Conservation (phyloP, 176 grass and related monocot species). For the Oryza australiensis region DNA sequence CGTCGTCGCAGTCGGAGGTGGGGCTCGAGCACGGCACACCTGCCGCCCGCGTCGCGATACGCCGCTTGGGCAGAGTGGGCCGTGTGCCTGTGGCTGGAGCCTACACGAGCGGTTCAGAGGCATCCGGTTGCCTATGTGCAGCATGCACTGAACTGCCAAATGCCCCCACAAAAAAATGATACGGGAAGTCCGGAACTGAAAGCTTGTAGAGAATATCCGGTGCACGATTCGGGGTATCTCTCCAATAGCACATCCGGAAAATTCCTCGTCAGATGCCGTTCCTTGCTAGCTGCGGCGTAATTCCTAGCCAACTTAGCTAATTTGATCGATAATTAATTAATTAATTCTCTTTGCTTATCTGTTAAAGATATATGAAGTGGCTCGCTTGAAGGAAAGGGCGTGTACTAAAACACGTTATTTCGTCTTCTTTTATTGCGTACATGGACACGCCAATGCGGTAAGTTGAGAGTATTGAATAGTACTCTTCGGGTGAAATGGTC, state of each 20-base stretch:
- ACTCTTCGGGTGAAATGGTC: not conserved
- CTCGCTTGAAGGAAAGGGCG: not conserved
- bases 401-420: not conserved
- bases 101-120: no score
- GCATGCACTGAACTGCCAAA: not conserved
- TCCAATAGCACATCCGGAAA: no score
- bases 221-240: conserved; percentile 16
- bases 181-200: not conserved
- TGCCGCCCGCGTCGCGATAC: no score
- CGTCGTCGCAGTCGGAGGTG: no score
- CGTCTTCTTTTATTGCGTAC: not conserved
- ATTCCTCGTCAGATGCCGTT: conserved; percentile 19
- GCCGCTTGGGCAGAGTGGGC: no score
- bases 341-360: not conserved
- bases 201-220: conserved; percentile 31
- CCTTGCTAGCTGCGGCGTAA: not conserved
- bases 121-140: no score
- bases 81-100: no score
- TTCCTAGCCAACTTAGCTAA: no score
- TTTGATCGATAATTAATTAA: not conserved
- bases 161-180: not conserved
- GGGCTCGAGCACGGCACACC: no score
- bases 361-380: not conserved
- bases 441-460: not conserved
- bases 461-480: not conserved